Evolutionary conservation across 2,329 filamentous ascomycete species (phyloP), one percentile per base, ranked within the genome.

Genomic region (Ceratocystis lukuohia): DNA sequence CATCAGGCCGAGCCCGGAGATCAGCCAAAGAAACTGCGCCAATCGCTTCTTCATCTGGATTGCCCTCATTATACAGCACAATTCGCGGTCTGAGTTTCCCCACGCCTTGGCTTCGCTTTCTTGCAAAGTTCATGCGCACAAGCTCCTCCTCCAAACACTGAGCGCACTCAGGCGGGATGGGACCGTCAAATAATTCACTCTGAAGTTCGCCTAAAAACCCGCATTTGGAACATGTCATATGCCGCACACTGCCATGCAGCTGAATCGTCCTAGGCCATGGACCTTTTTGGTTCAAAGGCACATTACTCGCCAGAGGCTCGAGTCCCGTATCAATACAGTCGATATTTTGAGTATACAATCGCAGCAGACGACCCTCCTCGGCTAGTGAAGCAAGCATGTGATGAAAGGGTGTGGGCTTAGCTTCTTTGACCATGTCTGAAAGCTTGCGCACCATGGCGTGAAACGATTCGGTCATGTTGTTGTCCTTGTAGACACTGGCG

Each of bases 201-300:
- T 96, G 80, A 71, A 99, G 92, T 64, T 88, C 82, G 57, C 84
- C 83, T 7, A 96, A 80, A 68, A 88, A 80, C 70, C 85, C 84
- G 75, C 94, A 99, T 75, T 97, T 97, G 57, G 91, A 91, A 76
- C 94, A 99, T 17, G 95, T 88, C 93, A 97, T 97, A 74, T 96
- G 94, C 72, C 91, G 87, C 45, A 99, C 81, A 20, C 93, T 92
- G 46, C 94, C 94, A 71, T 99, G 94, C 7, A 99, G 82, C 75
- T 97, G 94, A 68, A 99, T 85, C 0, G 94, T 96, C 70, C 85
- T 86, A 2, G 94, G 94, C 94, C 94, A 99, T 17, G 92, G 92
- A 0, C 86, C 91, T 74, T 94, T 96, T 70, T 84, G 70, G 69
- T 87, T 87, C 12, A 99, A 80, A 0, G 94, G 94, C 1, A 96